phyloP scores from a whole-genome alignment of 306 rosid species.

The Luffa acutangula region DNA sequence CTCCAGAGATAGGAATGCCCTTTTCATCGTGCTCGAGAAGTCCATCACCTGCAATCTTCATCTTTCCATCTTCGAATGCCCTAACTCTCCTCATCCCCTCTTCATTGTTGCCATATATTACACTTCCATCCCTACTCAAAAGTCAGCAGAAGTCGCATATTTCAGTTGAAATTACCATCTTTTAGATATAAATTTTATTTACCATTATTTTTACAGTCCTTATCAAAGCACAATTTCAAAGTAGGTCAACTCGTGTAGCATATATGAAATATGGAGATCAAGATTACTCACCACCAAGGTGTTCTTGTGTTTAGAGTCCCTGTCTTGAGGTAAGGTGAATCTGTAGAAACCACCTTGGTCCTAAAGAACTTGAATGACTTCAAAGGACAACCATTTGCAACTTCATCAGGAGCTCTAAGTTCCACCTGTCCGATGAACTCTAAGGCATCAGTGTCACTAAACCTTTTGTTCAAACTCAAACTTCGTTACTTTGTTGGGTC shows the following conservation, averaged over 20 bases:
- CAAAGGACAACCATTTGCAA: conserved; percentile 49
- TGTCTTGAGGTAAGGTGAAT: conserved; percentile 18
- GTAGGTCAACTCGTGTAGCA: not conserved
- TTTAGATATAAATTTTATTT: not conserved
- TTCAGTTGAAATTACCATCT: not conserved
- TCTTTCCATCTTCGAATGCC: conserved; percentile 50
- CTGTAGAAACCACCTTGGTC: conserved; percentile 40
- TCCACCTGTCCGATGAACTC: conserved; percentile 33
- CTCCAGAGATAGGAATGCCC: conserved; percentile 67
- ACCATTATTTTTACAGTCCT: not conserved
- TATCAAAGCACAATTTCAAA: not conserved
- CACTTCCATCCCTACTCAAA: conserved; percentile 75
- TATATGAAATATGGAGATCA: not conserved
- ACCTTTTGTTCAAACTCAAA: not conserved
- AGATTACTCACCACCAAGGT: conserved; percentile 69
- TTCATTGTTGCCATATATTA: conserved; percentile 47
- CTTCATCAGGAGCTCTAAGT: conserved; percentile 35
- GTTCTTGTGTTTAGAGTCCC: conserved; percentile 52
- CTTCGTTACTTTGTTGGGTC: not conserved
- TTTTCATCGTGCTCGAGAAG: conserved; percentile 57
- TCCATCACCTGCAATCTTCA: conserved; percentile 46
- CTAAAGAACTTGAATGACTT: conserved; percentile 55
- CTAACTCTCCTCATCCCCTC: conserved; percentile 54
- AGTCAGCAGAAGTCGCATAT: not conserved
- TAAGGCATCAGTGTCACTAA: not conserved